Percentiles rank a stretch among this genome's conserved stretches.
phyloP scores from a whole-genome alignment of 129 eudicot genomes.

The Kitagawia praeruptora region DNA sequence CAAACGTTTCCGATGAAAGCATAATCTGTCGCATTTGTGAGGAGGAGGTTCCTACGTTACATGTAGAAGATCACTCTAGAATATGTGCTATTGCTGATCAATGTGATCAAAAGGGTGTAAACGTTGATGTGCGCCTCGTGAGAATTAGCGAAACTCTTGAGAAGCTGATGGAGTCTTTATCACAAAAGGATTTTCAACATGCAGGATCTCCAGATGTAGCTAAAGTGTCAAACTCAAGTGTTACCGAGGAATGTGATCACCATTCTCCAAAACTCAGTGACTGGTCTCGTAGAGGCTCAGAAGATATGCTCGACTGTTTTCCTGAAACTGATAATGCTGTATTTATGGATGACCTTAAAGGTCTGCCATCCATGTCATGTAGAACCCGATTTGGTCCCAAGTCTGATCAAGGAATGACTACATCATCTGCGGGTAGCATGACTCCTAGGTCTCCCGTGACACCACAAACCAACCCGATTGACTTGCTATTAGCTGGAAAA shows the following conservation, averaged over 20 bases:
- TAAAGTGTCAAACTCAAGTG: slow-evolving; percentile 65
- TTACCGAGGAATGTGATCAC: slow-evolving; percentile 71
- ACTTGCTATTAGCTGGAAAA: slow-evolving; percentile 69
- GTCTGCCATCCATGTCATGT: slow-evolving; percentile 76
- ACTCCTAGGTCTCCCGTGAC: slow-evolving; percentile 95
- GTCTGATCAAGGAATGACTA: slow-evolving; percentile 92
- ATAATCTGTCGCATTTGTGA: slow-evolving; percentile 97
- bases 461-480: slow-evolving; percentile 66
- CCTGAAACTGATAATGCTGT: slow-evolving; percentile 68
- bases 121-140: slow-evolving; percentile 76
- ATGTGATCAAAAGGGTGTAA: slow-evolving; percentile 80
- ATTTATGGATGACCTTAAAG: slow-evolving; percentile 74
- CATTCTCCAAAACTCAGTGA: slow-evolving; percentile 77
- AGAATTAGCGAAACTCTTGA: slow-evolving; percentile 85
- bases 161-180: slow-evolving; percentile 66
- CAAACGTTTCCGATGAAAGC: slow-evolving; percentile 56
- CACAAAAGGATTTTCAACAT: slow-evolving; percentile 60
- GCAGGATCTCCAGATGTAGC: slow-evolving; percentile 74
- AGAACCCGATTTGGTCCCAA: slow-evolving; percentile 94
- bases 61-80: slow-evolving; percentile 95
- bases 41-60: slow-evolving; percentile 90
- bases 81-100: slow-evolving; percentile 91
- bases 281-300: slow-evolving; percentile 93
- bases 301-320: slow-evolving; percentile 87
- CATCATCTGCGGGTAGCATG: slow-evolving; percentile 96